phyloP scores from a whole-genome alignment of 2,329 filamentous ascomycete species.

The Fusarium denticulatum region DNA sequence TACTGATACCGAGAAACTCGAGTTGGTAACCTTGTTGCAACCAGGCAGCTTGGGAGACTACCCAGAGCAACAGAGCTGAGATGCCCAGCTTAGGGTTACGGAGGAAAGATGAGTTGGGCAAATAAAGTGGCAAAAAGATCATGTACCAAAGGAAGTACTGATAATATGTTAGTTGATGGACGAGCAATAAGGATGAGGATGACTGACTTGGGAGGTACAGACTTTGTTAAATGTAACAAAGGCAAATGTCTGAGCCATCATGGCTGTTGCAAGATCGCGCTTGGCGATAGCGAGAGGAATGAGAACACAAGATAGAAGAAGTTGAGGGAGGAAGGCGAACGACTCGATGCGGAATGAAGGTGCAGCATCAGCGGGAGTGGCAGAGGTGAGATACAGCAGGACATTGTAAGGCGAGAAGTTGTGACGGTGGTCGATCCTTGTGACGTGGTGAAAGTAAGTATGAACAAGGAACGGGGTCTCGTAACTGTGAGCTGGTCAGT shows the following conservation, averaged over 20 bases:
- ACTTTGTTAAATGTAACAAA: constrained; percentile 99
- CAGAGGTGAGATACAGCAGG: constrained; percentile 86
- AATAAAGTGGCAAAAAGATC: constrained; percentile 89
- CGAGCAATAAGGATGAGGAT: neutral
- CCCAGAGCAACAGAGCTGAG: constrained; percentile 75
- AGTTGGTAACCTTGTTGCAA: constrained; percentile 78
- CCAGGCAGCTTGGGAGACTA: constrained; percentile 79
- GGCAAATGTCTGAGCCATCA: constrained; percentile 95
- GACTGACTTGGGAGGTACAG: constrained; percentile 90
- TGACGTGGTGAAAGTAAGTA: constrained; percentile 92
- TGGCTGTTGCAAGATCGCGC: constrained; percentile 80
- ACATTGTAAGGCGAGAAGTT: constrained; percentile 98
- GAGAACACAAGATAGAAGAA: constrained; percentile 79
- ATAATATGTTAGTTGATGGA: constrained; percentile 16
- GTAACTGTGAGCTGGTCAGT: constrained; percentile 63
- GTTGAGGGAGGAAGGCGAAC: constrained; percentile 87
- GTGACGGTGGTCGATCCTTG: constrained; percentile 93
- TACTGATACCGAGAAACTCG: constrained; percentile 83
- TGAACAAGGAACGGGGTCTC: constrained; percentile 84
- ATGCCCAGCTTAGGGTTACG: constrained; percentile 68
- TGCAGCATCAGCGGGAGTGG: constrained; percentile 54
- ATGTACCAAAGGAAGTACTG: constrained; percentile 99
- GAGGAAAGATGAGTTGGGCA: constrained; percentile 81
- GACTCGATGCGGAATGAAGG: constrained; percentile 70
- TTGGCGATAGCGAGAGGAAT: constrained; percentile 83